Conservation (phyloP, 108 stramenopile species). For the Skeletonema potamos region DNA sequence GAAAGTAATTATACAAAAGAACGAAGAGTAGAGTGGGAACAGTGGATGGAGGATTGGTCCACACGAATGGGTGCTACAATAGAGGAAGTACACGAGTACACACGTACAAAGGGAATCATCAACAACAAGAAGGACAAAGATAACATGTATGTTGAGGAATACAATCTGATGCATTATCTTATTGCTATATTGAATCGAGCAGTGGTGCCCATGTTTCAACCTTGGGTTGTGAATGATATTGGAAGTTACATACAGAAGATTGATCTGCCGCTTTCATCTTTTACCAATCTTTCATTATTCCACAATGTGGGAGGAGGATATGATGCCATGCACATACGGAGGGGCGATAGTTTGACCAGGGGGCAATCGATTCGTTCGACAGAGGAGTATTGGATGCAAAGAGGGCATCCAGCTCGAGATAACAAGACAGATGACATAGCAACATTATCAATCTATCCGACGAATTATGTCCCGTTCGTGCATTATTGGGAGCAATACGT, state of each 20-base stretch:
- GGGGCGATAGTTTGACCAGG: neutral
- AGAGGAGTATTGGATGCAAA: neutral
- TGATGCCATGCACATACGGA: neutral
- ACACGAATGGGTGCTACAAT: neutral
- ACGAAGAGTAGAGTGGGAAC: neutral
- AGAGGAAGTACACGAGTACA: neutral
- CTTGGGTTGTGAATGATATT: constrained; percentile 1
- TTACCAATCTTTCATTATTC: neutral
- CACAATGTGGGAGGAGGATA: neutral
- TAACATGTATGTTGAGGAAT: neutral
- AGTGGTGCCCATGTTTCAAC: neutral
- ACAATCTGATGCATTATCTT: neutral
- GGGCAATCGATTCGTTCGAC: neutral
- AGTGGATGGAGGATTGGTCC: neutral
- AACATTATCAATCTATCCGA: neutral
- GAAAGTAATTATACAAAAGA: neutral
- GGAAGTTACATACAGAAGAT: neutral
- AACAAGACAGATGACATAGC: neutral
- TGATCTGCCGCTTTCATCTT: neutral
- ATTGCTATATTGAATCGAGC: neutral
- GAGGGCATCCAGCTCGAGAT: neutral
- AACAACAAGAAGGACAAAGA: neutral
- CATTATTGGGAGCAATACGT: neutral
- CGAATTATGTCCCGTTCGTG: neutral
- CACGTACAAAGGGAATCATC: neutral